phyloP scores from a whole-genome alignment of 768 basidiomycete species.

The Pisolithus sp. region DNA sequence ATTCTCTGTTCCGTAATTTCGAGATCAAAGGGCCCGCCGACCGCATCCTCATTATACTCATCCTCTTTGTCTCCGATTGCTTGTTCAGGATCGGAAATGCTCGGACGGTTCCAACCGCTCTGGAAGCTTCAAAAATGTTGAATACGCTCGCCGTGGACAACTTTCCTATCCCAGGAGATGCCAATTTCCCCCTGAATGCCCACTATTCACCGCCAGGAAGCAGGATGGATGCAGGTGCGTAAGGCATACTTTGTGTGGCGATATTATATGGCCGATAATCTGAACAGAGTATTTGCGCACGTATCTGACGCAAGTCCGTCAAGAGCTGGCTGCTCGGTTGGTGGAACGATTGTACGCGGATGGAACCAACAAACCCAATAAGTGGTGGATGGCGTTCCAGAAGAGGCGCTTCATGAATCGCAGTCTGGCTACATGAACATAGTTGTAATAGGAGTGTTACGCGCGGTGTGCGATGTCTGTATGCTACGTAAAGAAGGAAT shows the following conservation, averaged over 20 bases:
- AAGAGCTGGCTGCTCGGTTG: slow-evolving; percentile 83
- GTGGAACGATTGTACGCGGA: slow-evolving; percentile 88
- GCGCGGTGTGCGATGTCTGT: background rate
- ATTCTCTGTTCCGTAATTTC: slow-evolving; percentile 98
- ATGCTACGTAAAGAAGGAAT: slow-evolving; percentile 14
- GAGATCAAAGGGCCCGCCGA: slow-evolving; percentile 99
- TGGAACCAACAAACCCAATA: slow-evolving; percentile 91
- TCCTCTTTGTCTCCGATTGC: slow-evolving; percentile 97
- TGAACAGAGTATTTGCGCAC: slow-evolving; percentile 75
- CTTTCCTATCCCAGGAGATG: slow-evolving; percentile 93
- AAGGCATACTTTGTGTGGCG: background rate
- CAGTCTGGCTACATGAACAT: slow-evolving; percentile 59
- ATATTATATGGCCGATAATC: slow-evolving; percentile 6
- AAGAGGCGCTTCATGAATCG: slow-evolving; percentile 96
- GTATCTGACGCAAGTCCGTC: slow-evolving; percentile 88
- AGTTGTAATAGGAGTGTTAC: background rate
- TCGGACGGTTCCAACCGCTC: slow-evolving; percentile 62
- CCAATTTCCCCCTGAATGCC: slow-evolving; percentile 87
- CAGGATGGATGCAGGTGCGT: slow-evolving; percentile 75
- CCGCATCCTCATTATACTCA: slow-evolving; percentile 92
- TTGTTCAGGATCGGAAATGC: slow-evolving; percentile 79
- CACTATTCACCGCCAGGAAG: slow-evolving; percentile 80
- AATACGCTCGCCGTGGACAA: slow-evolving; percentile 91
- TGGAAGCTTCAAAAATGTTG: slow-evolving; percentile 81
- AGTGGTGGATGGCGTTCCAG: slow-evolving; percentile 99